phyloP scores from a whole-genome alignment of 345 rosid species.

The Adansonia digitata region DNA sequence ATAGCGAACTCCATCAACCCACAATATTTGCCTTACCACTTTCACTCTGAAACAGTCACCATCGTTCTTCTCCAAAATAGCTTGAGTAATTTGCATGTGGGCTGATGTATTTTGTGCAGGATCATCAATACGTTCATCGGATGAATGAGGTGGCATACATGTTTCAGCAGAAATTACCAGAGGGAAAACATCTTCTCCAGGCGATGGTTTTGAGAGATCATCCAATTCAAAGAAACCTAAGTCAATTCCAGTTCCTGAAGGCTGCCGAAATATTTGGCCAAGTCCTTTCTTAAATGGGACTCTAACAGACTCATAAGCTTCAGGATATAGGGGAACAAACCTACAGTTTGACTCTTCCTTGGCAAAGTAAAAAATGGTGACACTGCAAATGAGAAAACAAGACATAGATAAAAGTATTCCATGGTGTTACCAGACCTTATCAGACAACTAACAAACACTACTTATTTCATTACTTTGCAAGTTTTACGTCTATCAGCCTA shows the following conservation, averaged over 20 bases:
- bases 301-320: slow-evolving; percentile 52
- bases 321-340: slow-evolving; percentile 61
- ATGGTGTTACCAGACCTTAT: not conserved
- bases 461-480: not conserved
- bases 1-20: slow-evolving; percentile 71
- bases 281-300: slow-evolving; percentile 66
- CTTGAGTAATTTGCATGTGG: slow-evolving; percentile 78
- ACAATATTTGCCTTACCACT: slow-evolving; percentile 75
- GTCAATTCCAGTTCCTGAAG: slow-evolving; percentile 81
- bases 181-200: slow-evolving; percentile 68
- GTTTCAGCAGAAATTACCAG: slow-evolving; percentile 81
- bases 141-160: slow-evolving; percentile 24
- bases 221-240: slow-evolving; percentile 74
- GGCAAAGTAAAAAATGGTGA: slow-evolving; percentile 69
- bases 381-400: slow-evolving; percentile 39
- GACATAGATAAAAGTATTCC: not conserved
- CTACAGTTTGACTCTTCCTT: slow-evolving; percentile 71
- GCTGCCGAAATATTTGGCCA: slow-evolving; percentile 68
- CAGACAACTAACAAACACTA: not conserved
- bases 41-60: slow-evolving; percentile 51
- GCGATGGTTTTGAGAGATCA: slow-evolving; percentile 69
- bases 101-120: slow-evolving; percentile 31
- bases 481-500: not conserved
- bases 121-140: slow-evolving; percentile 19
- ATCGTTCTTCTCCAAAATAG: slow-evolving; percentile 52